These are phyloP conservation scores for Diutina siamensis DNA, from an alignment of 1,139 yeast genomes.

Conservation along the genomic window DNA sequence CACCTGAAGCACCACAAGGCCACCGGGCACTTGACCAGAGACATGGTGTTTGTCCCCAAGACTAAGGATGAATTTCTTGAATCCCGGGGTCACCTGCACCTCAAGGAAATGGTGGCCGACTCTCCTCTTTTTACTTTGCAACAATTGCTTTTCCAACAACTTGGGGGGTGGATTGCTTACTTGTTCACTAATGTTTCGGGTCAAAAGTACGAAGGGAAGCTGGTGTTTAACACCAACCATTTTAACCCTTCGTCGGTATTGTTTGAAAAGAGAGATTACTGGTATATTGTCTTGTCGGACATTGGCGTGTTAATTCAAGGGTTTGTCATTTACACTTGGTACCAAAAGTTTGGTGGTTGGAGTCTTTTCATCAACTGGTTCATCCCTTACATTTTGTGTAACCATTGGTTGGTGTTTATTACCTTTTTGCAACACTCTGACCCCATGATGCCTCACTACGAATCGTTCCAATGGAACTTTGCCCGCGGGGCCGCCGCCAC, in stretches of 20 bases:
- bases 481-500: conserved; percentile 62
- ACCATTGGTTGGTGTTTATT: conserved; percentile 56
- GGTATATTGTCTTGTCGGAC: conserved; percentile 43
- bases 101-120: conserved; percentile 41
- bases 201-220: conserved; percentile 30
- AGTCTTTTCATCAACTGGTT: conserved; percentile 40
- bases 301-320: conserved; percentile 36
- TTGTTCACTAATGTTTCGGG: conserved; percentile 43
- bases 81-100: conserved; percentile 16
- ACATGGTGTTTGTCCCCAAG: conserved; percentile 50
- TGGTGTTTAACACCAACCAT: conserved; percentile 45
- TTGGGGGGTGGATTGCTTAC: conserved; percentile 42
- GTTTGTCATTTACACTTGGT: conserved; percentile 36
- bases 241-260: conserved; percentile 43
- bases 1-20: conserved; percentile 58
- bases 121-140: conserved; percentile 40
- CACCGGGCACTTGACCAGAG: conserved; percentile 49
- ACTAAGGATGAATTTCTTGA: conserved; percentile 32
- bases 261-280: conserved; percentile 43
- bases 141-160: conserved; percentile 37
- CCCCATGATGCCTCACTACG: conserved; percentile 47
- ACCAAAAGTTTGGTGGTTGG: conserved; percentile 34
- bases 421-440: conserved; percentile 54
- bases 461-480: conserved; percentile 46
- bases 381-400: conserved; percentile 44